Base-by-base conservation (phyloP, 352 stramenopile genomes). In the Blastocystis sp. region DNA sequence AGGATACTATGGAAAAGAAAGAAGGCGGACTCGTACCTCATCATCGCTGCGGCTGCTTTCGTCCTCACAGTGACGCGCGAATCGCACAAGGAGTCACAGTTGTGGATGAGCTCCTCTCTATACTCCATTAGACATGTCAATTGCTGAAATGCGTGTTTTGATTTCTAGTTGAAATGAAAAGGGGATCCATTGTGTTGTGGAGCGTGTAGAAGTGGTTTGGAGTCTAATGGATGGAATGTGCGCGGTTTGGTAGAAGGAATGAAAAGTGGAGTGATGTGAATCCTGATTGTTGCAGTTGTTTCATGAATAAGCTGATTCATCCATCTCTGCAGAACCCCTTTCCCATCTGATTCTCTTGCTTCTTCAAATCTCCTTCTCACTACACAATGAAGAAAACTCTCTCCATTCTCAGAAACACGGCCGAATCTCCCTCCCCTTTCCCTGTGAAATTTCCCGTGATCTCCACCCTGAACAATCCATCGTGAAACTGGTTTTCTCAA, bases 51-150 rank as follows among this genome's bases (percentile, higher is more conserved):
- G 0, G 52, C 56, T n/a, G 34, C 60, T 19, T 84, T 84, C 21
- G 65, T 70, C 28, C 74, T 2, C 60, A 67, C 48, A 9, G 74
- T 69, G 0, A 48, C 28, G 48, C 56, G 74, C 53, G 74, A 38
- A 43, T 52, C 52, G 28, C 34, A 62, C 11, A 84, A 40, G 52
- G 65, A 59, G 21, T 84, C 74, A 67, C 74, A 84, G 40, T 43
- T 67, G 56, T 84, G 74, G 52, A 84, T 48, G 5, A 84, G 43
- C 21, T 69, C 23, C n/a, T 84, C 74, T n/a, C 74, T 52, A 17
- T 59, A 84, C 23, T 84, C 60, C 74, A 84, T 84, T 28, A 53
- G 7, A 14, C 28, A 67, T 43, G 9, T 34, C 43, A 64, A 70
- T 17, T 45, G 21, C 10, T 69, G 66, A 28, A 84, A 84, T 69